Base-by-base conservation (phyloP, 192 early-diverging fungal genomes). In the Coemansia sp. region DNA sequence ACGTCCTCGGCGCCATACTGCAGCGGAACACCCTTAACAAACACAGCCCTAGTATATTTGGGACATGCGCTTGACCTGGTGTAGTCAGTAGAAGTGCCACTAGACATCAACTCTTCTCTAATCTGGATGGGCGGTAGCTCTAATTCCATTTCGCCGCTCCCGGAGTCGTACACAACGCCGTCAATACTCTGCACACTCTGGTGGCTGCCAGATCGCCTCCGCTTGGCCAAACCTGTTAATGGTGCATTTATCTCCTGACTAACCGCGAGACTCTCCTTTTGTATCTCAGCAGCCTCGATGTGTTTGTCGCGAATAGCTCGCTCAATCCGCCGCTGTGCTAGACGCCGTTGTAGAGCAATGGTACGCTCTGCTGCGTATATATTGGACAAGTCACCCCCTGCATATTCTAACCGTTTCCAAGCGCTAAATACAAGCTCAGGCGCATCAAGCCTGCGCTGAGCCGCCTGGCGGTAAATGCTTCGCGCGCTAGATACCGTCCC, bases 391-490 rank as follows among this genome's bases (percentile, higher is more conserved):
- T 62, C 50, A 16, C 76, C 76, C 7, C 31, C 56, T 10, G 44
- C 6, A 41, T 65, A 38, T 50, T 78, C 76, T 50, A 78, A 73
- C n/a, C 49, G 47, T 16, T 65, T 32, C 76, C 76, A 78, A 9
- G 56, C 54, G 28, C 66, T 64, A 62, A 73, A 78, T 51, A 78
- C 57, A 23, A 66, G 69, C 26, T 71, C 76, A 0, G 70, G 66
- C 31, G 68, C 63, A 48, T 78, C 76, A 7, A 78, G 70, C 50
- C 38, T 69, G 26, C 76, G 69, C 64, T 78, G 76, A 0, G 76
- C 54, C n/a, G 70, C 76, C 18, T 69, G 76, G 19, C 70, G 76
- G 48, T 66, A 78, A 6, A 78, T 63, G 25, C 59, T 65, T 26
- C 76, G 65, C 9, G 70, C 67, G 30, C 48, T 69, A 10, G 59